Base-by-base conservation (phyloP, 2,329 filamentous ascomycete genomes). In the Nakataea oryzae region DNA sequence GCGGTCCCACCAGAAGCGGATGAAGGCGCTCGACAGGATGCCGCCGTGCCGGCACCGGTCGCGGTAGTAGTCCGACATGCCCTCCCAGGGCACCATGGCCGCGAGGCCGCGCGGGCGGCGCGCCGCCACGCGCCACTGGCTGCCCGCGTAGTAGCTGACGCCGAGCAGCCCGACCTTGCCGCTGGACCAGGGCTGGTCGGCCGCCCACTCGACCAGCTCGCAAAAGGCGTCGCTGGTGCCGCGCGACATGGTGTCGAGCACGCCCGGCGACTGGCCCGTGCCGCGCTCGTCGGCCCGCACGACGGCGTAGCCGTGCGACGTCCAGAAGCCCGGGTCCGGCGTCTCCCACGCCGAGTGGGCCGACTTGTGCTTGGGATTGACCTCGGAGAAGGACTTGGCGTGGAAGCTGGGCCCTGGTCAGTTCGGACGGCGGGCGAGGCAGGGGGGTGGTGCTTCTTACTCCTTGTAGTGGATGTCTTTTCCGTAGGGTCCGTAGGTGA, bases 401-500 rank as follows among this genome's bases (percentile, higher is more conserved):
- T 72, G 72, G 65, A 78, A 80, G 59, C 72, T 76, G 17, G 30
- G 6, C 21, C 14, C 3, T 21, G 29, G 41, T 57, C n/a, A 12
- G 4, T 34, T 27, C n/a, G 21, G 54, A 17, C 9, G 24, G 26
- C 21, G 27, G n/a, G 17, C 28, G 3, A 21, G 17, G 27, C 8
- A 14, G 17, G 21, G 6, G 13, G n/a, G 32, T n/a, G 14, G 7
- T 3, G 24, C n/a, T 26, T 61, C 72, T 66, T 67, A 78, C 75
- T 79, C 75, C 63, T 77, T 76, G 69, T 90, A 90, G 26, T 78
- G 81, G 47, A 89, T 87, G 66, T 90, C 87, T 67, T 91, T 90
- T 57, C 88, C 87, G 65, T 90, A 90, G 0, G 88, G 88, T 0
- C 87, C 87, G 65, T 90, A 90, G 0, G 87, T 90, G 2, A 88